phyloP scores from a whole-genome alignment of 495 filamentous ascomycete genomes.

The Lichenothelia convexa region DNA sequence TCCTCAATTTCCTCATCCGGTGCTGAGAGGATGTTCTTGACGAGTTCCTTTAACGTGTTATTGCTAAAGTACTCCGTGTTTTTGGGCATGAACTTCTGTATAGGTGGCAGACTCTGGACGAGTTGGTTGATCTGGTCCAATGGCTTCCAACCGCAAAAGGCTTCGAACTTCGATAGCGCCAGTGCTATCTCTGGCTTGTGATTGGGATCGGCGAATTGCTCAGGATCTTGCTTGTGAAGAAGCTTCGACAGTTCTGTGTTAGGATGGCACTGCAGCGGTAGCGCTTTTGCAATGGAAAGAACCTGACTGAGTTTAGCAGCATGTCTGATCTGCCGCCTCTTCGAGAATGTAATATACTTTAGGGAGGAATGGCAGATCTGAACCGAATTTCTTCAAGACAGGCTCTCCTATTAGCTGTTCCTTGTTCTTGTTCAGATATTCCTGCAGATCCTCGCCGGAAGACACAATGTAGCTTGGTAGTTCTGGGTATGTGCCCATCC shows the following conservation, averaged over 20 bases:
- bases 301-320: slow-evolving; percentile 27
- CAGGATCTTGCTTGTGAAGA: slow-evolving; percentile 43
- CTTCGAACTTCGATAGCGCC: slow-evolving; percentile 56
- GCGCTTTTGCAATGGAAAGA: slow-evolving; percentile 58
- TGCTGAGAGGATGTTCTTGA: slow-evolving; percentile 35
- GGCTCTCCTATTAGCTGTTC: slow-evolving; percentile 44
- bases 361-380: slow-evolving; percentile 54
- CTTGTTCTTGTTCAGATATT: slow-evolving; percentile 44
- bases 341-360: slow-evolving; percentile 29
- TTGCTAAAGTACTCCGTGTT: slow-evolving; percentile 33
- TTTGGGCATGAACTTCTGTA: neutral
- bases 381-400: slow-evolving; percentile 42
- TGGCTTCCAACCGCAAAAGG: slow-evolving; percentile 62
- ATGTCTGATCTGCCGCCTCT: no score
- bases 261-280: slow-evolving; percentile 68
- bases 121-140: slow-evolving; percentile 39
- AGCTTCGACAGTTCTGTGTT: slow-evolving; percentile 43
- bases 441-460: slow-evolving; percentile 44
- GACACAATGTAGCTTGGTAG: slow-evolving; percentile 44
- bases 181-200: slow-evolving; percentile 76
- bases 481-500: slow-evolving; percentile 67
- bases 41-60: slow-evolving; percentile 39
- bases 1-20: slow-evolving; percentile 30
- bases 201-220: slow-evolving; percentile 51
- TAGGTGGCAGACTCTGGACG: slow-evolving; percentile 35